A percentile compares a stretch with the other conserved stretches of the same genome.
phyloP scores from a whole-genome alignment of 441 rosid genomes.

The Codiaeum variegatum region DNA sequence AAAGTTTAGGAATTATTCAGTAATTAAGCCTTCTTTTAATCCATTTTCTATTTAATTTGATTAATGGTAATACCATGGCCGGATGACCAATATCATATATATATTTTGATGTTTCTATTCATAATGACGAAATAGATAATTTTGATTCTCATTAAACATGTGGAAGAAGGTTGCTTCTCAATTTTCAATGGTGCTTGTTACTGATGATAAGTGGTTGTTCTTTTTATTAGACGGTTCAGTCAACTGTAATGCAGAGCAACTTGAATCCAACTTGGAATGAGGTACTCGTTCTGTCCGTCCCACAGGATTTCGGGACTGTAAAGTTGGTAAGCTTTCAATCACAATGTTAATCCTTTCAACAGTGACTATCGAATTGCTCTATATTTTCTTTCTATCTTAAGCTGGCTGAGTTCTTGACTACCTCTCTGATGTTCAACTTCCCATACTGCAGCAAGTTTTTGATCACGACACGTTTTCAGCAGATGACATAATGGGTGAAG shows the following conservation, averaged over 20 bases:
- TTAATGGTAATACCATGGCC: slow-evolving; percentile 3
- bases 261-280: slow-evolving; percentile 92
- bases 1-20: too few relatives aligned
- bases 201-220: slow-evolving; percentile 18
- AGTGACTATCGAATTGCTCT: neutral
- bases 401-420: neutral
- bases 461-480: slow-evolving; percentile 83
- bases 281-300: slow-evolving; percentile 87
- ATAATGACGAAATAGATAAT: neutral
- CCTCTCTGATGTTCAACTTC: neutral
- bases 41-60: too few relatives aligned
- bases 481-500: slow-evolving; percentile 96
- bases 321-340: slow-evolving; percentile 56
- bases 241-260: slow-evolving; percentile 61
- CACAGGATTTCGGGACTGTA: slow-evolving; percentile 61
- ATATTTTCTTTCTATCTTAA: neutral
- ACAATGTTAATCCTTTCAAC: neutral
- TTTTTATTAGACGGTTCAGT: slow-evolving; percentile 60
- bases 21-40: too few relatives aligned
- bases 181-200: slow-evolving; percentile 4
- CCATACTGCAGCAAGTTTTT: slow-evolving; percentile 55
- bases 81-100: slow-evolving; percentile 1
- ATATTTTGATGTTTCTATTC: neutral
- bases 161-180: slow-evolving; percentile 2
- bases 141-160: neutral